Base-by-base conservation (phyloP, 257 asterid genomes). In the Solanum sejunctum region DNA sequence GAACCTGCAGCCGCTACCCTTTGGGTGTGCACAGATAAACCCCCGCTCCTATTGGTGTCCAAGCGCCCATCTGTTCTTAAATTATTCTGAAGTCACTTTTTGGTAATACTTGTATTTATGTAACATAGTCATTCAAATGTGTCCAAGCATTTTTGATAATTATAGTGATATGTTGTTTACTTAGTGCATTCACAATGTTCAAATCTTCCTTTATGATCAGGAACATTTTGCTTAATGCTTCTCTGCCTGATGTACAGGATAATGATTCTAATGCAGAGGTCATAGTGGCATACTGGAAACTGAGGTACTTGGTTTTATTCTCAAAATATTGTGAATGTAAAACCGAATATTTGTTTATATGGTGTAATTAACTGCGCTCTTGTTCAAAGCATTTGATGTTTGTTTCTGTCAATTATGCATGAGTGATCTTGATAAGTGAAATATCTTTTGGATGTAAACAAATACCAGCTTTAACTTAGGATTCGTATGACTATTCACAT, bases 251-350 rank as follows among this genome's bases (percentile, higher is more conserved):
- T 66, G 52, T 86, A 90, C 93, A 93, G 96, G 93, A 88, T 70
- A 81, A 51, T 57, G 89, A 83, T 86, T 80, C 91, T 23, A 84
- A 80, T 83, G 83, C 87, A 56, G 86, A 83, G 43, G 83, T 60
- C 85, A 39, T 95, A 83, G 86, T 89, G 86, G 98, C 97, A 86
- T 91, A 93, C 23, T 93, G 98, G 98, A 93, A 91, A 83, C 85
- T 93, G 85, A 93, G 98, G 97, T 93, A 84, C 89, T 73, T 71
- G 4, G 66, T 67, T 66, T 16, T 51, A 77, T 23, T 84, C 9
- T 32, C 41, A 39, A 47, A 17, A 8, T 82, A 36, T 43, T 21
- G 17, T 10, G 52, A 58, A 45, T 16, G 10, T 3, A 60, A 61
- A 45, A 18, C 12, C 45, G 21, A 28, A 28, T 51, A 5, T 61